Conservation (phyloP, 176 grass and related monocot species). For the Paspalum notatum region DNA sequence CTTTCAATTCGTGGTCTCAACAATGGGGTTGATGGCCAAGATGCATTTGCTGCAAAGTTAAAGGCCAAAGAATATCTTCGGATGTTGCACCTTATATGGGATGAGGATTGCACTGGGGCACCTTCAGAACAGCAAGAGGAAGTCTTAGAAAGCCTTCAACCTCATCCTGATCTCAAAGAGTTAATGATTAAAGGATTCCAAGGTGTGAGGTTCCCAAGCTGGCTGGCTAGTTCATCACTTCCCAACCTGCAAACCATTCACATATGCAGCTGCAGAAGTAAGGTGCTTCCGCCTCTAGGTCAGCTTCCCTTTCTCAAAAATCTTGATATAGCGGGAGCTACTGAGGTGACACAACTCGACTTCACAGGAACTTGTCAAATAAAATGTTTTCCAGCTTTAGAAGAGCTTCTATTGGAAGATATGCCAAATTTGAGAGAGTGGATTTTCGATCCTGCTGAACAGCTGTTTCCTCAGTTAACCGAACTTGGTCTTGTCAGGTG, state of each 20-base stretch:
- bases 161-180: conserved; percentile 55
- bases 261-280: conserved; percentile 59
- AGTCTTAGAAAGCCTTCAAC: conserved; percentile 67
- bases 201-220: conserved; percentile 47
- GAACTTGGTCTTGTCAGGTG: conserved; percentile 58
- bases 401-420: conserved; percentile 66
- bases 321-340: conserved; percentile 61
- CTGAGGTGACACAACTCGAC: conserved; percentile 55
- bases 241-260: conserved; percentile 55
- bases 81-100: conserved; percentile 61
- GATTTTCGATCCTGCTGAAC: conserved; percentile 45
- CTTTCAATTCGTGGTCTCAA: conserved; percentile 70
- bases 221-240: conserved; percentile 53
- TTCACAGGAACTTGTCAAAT: conserved; percentile 50
- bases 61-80: conserved; percentile 60
- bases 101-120: conserved; percentile 25
- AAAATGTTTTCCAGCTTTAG: conserved; percentile 57
- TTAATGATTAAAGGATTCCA: conserved; percentile 62
- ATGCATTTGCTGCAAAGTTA: conserved; percentile 58
- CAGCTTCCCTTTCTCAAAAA: conserved; percentile 62
- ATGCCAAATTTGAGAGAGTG: conserved; percentile 67
- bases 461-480: conserved; percentile 62
- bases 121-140: conserved; percentile 43
- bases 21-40: conserved; percentile 45
- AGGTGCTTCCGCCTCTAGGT: conserved; percentile 59